These are phyloP conservation scores for Nannochloropsis salina DNA, from an alignment of 108 stramenopile genomes.

Conservation along the genomic window DNA sequence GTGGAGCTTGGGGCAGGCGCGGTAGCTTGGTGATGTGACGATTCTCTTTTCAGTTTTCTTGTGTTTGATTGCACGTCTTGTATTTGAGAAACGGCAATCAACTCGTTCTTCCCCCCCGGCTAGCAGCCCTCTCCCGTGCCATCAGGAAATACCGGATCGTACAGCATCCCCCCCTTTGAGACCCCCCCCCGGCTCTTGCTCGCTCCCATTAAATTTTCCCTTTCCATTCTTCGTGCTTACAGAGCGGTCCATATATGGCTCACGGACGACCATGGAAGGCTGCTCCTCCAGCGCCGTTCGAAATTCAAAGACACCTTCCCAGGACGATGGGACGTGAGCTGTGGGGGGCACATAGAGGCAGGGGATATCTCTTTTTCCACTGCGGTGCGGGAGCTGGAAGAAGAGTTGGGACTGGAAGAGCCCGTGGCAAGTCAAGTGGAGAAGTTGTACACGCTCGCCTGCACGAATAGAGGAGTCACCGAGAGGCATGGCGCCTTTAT, in stretches of 20 bases:
- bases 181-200: neutral
- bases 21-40: too few relatives aligned
- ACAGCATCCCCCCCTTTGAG: neutral
- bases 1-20: too few relatives aligned
- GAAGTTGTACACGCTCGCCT: neutral
- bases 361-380: neutral
- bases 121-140: too few relatives aligned
- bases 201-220: neutral
- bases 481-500: slow-evolving; percentile 10
- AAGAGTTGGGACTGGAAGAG: neutral
- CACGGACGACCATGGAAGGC: neutral
- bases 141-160: too few relatives aligned
- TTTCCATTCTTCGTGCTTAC: too few relatives aligned
- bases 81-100: too few relatives aligned
- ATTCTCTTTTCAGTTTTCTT: too few relatives aligned
- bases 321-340: neutral
- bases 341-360: neutral
- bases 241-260: neutral
- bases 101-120: too few relatives aligned
- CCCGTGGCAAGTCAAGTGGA: neutral
- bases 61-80: too few relatives aligned
- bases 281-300: neutral
- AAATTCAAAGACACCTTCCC: slow-evolving; percentile 10
- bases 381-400: neutral
- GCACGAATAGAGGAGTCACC: neutral